These are phyloP conservation scores for Linnemannia schmuckeri DNA, from an alignment of 192 early-diverging fungal species.

Conservation along the genomic window DNA sequence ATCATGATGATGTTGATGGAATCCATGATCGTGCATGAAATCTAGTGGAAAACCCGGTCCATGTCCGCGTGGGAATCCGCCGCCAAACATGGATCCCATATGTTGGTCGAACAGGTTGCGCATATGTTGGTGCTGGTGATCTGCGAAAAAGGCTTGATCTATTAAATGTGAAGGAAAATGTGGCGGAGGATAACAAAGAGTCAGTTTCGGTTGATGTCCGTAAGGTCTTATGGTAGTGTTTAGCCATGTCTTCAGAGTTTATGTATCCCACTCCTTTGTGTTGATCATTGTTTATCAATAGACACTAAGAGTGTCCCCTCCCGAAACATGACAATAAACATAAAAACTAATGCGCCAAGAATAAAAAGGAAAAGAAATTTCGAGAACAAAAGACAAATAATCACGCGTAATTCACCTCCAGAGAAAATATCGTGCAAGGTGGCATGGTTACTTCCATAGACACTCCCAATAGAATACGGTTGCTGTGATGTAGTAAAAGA, in stretches of 20 bases:
- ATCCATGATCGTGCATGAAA: neutral
- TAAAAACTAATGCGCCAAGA: neutral
- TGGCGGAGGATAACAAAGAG: neutral
- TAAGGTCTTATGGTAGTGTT: too few relatives aligned
- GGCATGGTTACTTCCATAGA: conserved; percentile 6
- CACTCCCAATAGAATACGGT: neutral
- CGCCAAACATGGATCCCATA: conserved; percentile 32
- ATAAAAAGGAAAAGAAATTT: neutral
- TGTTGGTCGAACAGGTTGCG: conserved; percentile 16
- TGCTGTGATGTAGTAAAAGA: neutral
- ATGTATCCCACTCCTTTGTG: too few relatives aligned
- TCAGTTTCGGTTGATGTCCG: neutral
- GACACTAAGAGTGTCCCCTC: neutral
- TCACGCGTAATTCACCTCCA: conserved; percentile 3
- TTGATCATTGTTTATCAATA: neutral
- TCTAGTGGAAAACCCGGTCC: neutral
- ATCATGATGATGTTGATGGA: conserved; percentile 8
- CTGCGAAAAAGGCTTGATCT: conserved; percentile 27
- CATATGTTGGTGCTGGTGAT: conserved; percentile 35
- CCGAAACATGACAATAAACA: neutral
- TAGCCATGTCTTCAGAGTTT: too few relatives aligned
- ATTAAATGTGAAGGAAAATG: neutral
- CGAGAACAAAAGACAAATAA: conserved; percentile 3
- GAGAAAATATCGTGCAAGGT: conserved; percentile 16
- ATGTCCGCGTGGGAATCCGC: neutral